Conservation (phyloP, 2,329 filamentous ascomycete species). For the Pyricularia sp. region DNA sequence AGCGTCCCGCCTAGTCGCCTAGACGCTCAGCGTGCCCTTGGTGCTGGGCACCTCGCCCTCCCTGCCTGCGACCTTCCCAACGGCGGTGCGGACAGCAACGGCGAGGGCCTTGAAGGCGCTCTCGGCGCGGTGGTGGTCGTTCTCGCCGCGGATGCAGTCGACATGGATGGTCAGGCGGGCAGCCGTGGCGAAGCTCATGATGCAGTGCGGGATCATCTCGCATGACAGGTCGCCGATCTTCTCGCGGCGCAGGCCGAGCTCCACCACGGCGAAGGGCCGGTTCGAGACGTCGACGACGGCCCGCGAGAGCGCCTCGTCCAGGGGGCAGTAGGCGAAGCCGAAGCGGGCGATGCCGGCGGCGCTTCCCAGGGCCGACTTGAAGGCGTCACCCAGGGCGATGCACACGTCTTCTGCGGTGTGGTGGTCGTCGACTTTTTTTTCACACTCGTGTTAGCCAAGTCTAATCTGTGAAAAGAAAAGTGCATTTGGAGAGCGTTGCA, state of each 20-base stretch:
- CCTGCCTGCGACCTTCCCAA: constrained; percentile 62
- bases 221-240: constrained; percentile 88
- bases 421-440: constrained; percentile 80
- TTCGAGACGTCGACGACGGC: constrained; percentile 94
- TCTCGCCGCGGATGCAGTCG: constrained; percentile 80
- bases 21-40: constrained; percentile 76
- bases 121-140: constrained; percentile 94
- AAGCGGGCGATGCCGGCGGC: constrained; percentile 81
- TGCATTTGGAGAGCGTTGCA: background rate
- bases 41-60: constrained; percentile 94
- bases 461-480: no score
- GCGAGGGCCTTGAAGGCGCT: constrained; percentile 96
- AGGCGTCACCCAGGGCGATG: constrained; percentile 80
- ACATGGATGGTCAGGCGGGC: constrained; percentile 92
- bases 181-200: constrained; percentile 88
- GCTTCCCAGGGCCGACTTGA: constrained; percentile 68
- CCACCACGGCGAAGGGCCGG: constrained; percentile 74
- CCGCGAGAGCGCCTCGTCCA: constrained; percentile 89
- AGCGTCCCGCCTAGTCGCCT: constrained; percentile 7
- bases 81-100: constrained; percentile 73
- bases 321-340: constrained; percentile 82
- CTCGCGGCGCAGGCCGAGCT: constrained; percentile 79
- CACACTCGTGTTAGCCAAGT: background rate
- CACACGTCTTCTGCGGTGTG: constrained; percentile 96
- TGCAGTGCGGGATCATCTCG: constrained; percentile 95